phyloP scores from a whole-genome alignment of 2,329 filamentous ascomycete genomes.

The Botryotinia globosa region DNA sequence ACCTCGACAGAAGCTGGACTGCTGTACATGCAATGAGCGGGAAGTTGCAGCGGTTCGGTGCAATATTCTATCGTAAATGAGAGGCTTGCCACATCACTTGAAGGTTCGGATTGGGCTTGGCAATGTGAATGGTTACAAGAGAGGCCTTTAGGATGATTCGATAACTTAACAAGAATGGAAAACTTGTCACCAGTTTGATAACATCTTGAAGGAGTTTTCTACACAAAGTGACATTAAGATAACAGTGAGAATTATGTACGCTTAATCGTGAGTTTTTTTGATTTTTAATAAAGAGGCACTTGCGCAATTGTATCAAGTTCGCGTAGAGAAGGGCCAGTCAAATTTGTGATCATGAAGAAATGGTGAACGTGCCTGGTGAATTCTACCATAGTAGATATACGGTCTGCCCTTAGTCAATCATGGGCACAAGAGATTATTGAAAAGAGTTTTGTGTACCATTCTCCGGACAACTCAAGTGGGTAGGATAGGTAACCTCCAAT shows the following conservation, averaged over 20 bases:
- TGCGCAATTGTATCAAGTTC: neutral
- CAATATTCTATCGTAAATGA: neutral
- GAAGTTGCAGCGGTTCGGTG: neutral
- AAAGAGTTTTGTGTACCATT: neutral
- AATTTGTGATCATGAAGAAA: neutral
- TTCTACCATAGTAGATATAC: neutral
- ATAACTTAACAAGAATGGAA: neutral
- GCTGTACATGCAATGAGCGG: neutral
- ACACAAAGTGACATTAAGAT: neutral
- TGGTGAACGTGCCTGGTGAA: neutral
- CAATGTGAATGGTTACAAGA: too few species aligned
- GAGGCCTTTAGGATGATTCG: neutral
- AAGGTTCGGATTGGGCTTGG: too few species aligned
- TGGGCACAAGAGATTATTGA: neutral
- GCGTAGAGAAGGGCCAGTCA: neutral
- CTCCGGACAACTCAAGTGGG: neutral
- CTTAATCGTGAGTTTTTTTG: neutral
- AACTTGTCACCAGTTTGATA: accelerated
- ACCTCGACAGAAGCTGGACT: neutral
- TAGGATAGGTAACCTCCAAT: neutral
- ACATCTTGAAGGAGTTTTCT: neutral
- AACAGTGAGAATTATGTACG: neutral
- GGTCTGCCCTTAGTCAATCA: neutral
- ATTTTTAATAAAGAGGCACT: neutral
- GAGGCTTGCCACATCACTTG: neutral